Percentiles rank a stretch among this genome's conserved stretches.
Evolutionary conservation across 2,329 filamentous ascomycete species (phyloP).

Genomic region (Penicillium sp.): DNA sequence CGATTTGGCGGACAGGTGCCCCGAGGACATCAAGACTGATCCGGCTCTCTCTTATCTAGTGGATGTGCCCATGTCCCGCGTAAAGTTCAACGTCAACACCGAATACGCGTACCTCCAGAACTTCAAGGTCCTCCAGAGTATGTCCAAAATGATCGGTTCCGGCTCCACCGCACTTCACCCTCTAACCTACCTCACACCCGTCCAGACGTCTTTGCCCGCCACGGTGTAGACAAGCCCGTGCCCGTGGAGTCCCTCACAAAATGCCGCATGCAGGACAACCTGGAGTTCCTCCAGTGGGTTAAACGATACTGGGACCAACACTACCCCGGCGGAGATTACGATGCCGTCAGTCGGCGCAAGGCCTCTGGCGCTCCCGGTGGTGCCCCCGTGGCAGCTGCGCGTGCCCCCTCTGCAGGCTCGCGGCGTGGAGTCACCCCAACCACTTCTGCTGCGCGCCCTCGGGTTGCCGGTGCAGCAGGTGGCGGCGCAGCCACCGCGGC

Average conservation of each 20-base stretch:
- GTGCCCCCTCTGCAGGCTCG: constrained; percentile 47
- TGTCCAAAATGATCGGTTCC: constrained; percentile 31
- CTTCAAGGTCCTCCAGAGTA: constrained; percentile 96
- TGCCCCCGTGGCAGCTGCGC: constrained; percentile 41
- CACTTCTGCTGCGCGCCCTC: constrained; percentile 47
- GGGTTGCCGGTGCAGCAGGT: constrained; percentile 46
- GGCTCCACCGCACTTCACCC: neutral
- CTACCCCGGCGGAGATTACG: constrained; percentile 95
- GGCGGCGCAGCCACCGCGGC: constrained; percentile 63
- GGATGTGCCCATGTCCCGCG: constrained; percentile 89
- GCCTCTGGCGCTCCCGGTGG: constrained; percentile 59
- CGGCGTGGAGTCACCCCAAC: constrained; percentile 62
- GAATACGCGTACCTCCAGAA: constrained; percentile 98
- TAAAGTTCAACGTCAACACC: constrained; percentile 97
- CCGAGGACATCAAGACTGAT: constrained; percentile 19
- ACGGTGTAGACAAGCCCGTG: constrained; percentile 84
- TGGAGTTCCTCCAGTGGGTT: constrained; percentile 96
- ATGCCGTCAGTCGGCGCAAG: constrained; percentile 81
- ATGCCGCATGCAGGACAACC: constrained; percentile 99
- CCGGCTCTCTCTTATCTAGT: constrained; percentile 41
- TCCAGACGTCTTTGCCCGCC: constrained; percentile 73
- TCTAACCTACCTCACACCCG: constrained; percentile 11
- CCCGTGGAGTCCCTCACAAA: constrained; percentile 87
- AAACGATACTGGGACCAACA: constrained; percentile 98
- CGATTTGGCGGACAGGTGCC: constrained; percentile 4